A percentile compares a stretch with the other conserved stretches of the same genome.
Evolutionary conservation across 306 rosid genomes (phyloP).

Genomic region (Rosa chinensis): DNA sequence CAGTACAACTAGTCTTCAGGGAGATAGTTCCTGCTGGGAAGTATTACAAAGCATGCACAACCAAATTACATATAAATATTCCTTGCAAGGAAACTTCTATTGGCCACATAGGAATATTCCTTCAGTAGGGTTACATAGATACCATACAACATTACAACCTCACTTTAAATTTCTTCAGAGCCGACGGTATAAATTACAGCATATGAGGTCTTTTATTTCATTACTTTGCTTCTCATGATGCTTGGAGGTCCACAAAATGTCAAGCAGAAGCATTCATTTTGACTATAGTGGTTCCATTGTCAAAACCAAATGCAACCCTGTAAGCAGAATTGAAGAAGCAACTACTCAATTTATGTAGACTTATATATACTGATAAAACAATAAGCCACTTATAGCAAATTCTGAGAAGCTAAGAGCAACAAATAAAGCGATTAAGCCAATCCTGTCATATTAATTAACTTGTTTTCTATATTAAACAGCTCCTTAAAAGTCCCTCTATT

Average conservation of each 20-base stretch:
- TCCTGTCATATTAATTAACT: background rate
- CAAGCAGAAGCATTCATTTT: conserved; percentile 6
- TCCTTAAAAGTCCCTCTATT: background rate
- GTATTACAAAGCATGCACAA: background rate
- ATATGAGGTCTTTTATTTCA: background rate
- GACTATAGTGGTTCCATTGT: background rate
- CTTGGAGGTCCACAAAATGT: background rate
- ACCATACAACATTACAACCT: background rate
- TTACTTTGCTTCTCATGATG: background rate
- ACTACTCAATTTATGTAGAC: background rate
- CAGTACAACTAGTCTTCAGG: background rate
- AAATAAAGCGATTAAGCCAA: background rate
- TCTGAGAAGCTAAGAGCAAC: background rate
- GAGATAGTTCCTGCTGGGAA: background rate
- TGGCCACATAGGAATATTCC: background rate
- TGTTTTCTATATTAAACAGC: background rate
- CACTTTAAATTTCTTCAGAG: background rate
- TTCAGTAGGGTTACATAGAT: background rate
- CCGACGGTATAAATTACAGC: background rate
- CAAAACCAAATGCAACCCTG: conserved; percentile 20
- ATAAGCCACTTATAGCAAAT: background rate
- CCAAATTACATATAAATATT: background rate
- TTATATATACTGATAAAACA: background rate
- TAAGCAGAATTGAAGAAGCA: background rate
- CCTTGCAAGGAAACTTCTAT: background rate